Base-by-base conservation (phyloP, 1,284 basidiomycete genomes). In the Heliocybe sulcata region DNA sequence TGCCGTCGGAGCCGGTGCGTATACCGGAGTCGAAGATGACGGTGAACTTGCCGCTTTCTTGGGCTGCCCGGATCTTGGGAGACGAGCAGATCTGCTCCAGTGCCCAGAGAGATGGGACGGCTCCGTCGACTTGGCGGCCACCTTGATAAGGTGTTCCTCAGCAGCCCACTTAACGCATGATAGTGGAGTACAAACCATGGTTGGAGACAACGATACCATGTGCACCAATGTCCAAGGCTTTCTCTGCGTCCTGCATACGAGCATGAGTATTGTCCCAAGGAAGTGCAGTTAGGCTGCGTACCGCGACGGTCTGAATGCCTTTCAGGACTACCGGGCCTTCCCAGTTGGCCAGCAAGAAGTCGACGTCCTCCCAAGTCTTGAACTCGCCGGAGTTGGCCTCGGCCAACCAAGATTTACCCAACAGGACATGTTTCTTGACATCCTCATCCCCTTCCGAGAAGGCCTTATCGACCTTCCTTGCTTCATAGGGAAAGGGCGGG, bases 161-260 rank as follows among this genome's bases (percentile, higher is more conserved):
- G 38, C 6, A 20, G 3, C 12, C n/a, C 4, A 8, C 19, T 20
- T 3, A 42, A 20, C 6, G 19, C 12, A 16, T 6, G 6, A 42
- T 20, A 6, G 38, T n/a, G 4, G 19, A 42, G n/a, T 35, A 29
- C 47, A 6, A 12, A 49, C 47, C 91, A 62, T 94, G 91, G 64
- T 93, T 93, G 4, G 85, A 88, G 11, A 93, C 85, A 26, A 92
- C 69, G 57, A 94, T 87, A 1, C 85, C 90, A 59, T 93, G 81
- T 9, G 82, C 75, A 1, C 82, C 82, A 16, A 76, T 64, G 20
- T 85, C 80, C 9, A 90, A 63, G 0, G 86, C 86, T 57, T 77
- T 78, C 60, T 84, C 79, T 1, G 89, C 88, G 62, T 92, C 89
- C 74, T 88, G 22, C 4, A 26, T 16, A 11, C 10, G 25, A n/a